phyloP scores from a whole-genome alignment of 164 flowering plant genomes.

The Umbilicus rupestris region DNA sequence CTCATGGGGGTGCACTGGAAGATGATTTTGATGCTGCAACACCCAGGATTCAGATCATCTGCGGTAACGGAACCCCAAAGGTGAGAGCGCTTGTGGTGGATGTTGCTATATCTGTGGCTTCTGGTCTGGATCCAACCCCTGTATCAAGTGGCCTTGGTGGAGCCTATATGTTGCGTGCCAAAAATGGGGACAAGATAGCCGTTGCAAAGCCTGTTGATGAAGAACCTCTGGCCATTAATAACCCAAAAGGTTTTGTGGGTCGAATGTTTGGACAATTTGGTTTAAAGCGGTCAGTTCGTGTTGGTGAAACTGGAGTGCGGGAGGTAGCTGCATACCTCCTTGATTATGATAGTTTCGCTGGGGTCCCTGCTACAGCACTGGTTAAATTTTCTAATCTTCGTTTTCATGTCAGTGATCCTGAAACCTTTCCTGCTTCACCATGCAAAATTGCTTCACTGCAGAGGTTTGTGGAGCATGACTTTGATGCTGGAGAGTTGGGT shows the following conservation, averaged over 20 bases:
- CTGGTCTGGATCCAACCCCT: constrained; percentile 40
- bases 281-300: constrained; percentile 44
- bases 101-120: constrained; percentile 61
- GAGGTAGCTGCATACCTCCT: constrained; percentile 84
- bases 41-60: constrained; percentile 47
- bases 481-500: constrained; percentile 77
- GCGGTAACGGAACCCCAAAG: constrained; percentile 29
- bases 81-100: constrained; percentile 55
- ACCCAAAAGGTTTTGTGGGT: constrained; percentile 56
- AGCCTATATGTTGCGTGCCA: constrained; percentile 41
- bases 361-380: constrained; percentile 72
- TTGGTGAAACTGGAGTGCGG: constrained; percentile 68
- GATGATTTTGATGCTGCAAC: constrained; percentile 20
- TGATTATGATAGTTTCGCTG: constrained; percentile 64
- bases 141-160: constrained; percentile 64
- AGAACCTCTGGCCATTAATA: constrained; percentile 60
- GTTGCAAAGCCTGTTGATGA: constrained; percentile 77
- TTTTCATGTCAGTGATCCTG: constrained; percentile 26
- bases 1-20: constrained; percentile 21
- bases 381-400: constrained; percentile 43
- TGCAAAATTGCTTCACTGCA: constrained; percentile 69
- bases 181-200: constrained; percentile 44
- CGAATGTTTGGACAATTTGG: constrained; percentile 55
- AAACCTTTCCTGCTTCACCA: constrained; percentile 11
- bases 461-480: constrained; percentile 56